Base-by-base conservation (phyloP, 176 grass and related monocot species). In the Elymus sibiricus region DNA sequence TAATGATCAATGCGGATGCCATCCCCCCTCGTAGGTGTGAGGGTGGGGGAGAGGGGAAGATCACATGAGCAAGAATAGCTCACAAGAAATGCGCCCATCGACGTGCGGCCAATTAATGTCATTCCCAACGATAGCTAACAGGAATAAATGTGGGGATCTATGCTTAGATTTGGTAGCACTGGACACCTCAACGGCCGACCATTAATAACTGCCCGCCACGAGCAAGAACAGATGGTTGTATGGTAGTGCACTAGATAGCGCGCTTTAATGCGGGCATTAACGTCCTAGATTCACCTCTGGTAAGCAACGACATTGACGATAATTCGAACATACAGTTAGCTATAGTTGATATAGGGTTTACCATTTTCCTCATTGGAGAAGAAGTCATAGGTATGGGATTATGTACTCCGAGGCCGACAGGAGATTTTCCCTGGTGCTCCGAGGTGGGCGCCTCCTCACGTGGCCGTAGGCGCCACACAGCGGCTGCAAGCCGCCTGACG, bases 391-490 rank as follows among this genome's bases (percentile, higher is more conserved):
- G 47, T 15, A 17, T 51, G 65, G 78, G 40, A 74, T 26, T 27
- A 46, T 24, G 76, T 87, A 90, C 89, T 84, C 83, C 80, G 58
- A 90, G 84, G 17, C 80, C 80, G 26, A 87, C 74, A 60, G 44
- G 43, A 34, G 59, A 46, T 4, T 65, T 24, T 24, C 51, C n/a
- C 0, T 5, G 43, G 32, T 34, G 40, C 53, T 34, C 53, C 40
- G 24, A 74, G 53, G 89, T 10, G 64, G 51, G 79, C 2, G 79
- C 43, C 78, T 90, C 79, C 78, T 86, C 88, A 55, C 73, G 42
- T 4, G 84, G 89, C 65, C 89, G 79, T 65, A 90, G 79, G 74
- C 89, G 84, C 89, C 89, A 90, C 29, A 90, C 65, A 25, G 74
- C 89, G 13, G 89, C 84, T 0, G 79, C 89, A 32, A 87, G 65